A percentile compares a stretch with the other conserved stretches of the same genome.
phyloP scores from a whole-genome alignment of 2,329 filamentous ascomycete genomes.

The Aplosporella prunicola region DNA sequence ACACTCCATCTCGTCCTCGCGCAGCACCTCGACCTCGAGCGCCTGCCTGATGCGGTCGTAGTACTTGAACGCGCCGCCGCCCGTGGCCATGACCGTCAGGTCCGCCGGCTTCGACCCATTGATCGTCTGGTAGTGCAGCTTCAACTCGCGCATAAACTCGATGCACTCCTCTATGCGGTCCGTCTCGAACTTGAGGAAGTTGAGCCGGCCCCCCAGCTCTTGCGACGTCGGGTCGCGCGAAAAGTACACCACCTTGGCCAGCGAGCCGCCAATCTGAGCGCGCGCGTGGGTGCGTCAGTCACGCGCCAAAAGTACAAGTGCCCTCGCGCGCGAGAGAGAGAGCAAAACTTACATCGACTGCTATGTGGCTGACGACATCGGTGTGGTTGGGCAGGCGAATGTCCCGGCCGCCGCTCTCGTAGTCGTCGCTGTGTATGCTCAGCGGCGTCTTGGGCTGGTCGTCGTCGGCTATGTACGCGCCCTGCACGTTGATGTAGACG shows the following conservation, averaged over 20 bases:
- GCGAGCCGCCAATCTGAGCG: constrained; percentile 77
- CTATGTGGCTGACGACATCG: constrained; percentile 89
- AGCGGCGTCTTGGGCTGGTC: constrained; percentile 46
- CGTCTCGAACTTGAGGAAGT: constrained; percentile 95
- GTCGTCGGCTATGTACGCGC: constrained; percentile 91
- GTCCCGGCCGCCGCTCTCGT: constrained; percentile 72
- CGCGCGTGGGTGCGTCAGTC: not conserved
- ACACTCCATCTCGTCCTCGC: constrained; percentile 98
- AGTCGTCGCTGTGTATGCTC: constrained; percentile 35
- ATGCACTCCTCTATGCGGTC: constrained; percentile 90
- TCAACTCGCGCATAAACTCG: constrained; percentile 78
- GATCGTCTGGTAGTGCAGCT: constrained; percentile 67
- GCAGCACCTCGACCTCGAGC: constrained; percentile 75
- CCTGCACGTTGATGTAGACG: constrained; percentile 92
- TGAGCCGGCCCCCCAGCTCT: constrained; percentile 78
- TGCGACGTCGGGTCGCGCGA: constrained; percentile 73
- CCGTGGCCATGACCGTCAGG: constrained; percentile 89
- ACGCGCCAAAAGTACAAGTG: not conserved
- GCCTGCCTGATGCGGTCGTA: constrained; percentile 82
- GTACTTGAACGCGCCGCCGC: constrained; percentile 92
- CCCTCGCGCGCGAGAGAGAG: not conserved
- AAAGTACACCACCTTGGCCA: constrained; percentile 96
- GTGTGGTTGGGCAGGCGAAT: constrained; percentile 96
- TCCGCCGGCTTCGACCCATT: constrained; percentile 64
- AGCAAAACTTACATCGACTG: constrained; percentile 81